Evolutionary conservation across 768 basidiomycete genomes (phyloP).

Genomic region (Phlebiopsis gigantea): DNA sequence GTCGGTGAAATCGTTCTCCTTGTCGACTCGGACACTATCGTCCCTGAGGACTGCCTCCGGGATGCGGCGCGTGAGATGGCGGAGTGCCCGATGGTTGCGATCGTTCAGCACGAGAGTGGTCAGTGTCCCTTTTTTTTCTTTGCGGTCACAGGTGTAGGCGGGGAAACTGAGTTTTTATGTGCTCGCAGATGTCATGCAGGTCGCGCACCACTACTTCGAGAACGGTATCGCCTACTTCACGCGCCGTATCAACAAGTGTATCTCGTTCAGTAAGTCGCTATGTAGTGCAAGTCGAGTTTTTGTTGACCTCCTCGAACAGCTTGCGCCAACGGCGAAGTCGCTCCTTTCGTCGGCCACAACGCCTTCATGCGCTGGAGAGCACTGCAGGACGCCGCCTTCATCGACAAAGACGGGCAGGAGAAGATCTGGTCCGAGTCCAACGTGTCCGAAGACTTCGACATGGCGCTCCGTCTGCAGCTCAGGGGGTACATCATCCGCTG

Average conservation of each 20-base stretch:
- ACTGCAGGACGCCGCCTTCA: conserved; percentile 48
- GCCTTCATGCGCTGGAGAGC: conserved; percentile 54
- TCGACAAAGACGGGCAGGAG: conserved; percentile 44
- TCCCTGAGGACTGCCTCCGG: conserved; percentile 48
- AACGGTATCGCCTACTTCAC: conserved; percentile 46
- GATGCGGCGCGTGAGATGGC: conserved; percentile 48
- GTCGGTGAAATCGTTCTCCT: conserved; percentile 42
- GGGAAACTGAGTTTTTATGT: conserved; percentile 29
- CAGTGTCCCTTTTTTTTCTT: conserved; percentile 6
- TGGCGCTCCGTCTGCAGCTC: conserved; percentile 59
- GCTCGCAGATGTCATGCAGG: conserved; percentile 47
- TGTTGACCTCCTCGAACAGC: conserved; percentile 13
- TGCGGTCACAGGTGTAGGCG: too few species aligned
- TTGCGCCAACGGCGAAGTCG: conserved; percentile 37
- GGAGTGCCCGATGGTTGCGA: conserved; percentile 42
- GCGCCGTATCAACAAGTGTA: conserved; percentile 42
- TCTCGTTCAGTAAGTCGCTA: conserved; percentile 26
- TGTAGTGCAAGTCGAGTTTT: not conserved
- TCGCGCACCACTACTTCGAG: conserved; percentile 48
- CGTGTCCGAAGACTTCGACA: conserved; percentile 68
- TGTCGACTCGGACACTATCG: conserved; percentile 47
- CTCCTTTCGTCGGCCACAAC: conserved; percentile 45
- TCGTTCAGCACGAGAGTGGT: conserved; percentile 48
- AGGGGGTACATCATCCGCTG: conserved; percentile 44
- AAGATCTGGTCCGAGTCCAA: conserved; percentile 66